Conservation (phyloP, 2,329 filamentous ascomycete genomes). For the Tympanopsis confertula region DNA sequence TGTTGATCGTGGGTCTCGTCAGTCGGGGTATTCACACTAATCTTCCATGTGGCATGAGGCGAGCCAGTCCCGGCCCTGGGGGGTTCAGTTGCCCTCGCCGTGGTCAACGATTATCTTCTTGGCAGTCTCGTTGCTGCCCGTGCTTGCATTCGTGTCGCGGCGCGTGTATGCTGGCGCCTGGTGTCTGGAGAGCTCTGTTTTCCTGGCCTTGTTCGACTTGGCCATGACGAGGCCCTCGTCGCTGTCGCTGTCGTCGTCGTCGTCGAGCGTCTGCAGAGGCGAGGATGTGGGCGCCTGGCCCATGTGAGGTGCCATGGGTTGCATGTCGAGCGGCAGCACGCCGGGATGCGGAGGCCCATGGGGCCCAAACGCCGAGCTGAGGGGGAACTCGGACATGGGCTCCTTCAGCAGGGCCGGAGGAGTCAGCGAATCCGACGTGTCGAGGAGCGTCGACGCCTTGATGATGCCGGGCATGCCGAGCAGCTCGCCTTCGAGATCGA, state of each 20-base stretch:
- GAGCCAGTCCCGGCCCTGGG: too few relatives aligned
- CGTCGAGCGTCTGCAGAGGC: conserved; percentile 21
- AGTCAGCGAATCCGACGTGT: conserved; percentile 41
- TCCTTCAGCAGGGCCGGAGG: conserved; percentile 39
- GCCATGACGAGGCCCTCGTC: conserved; percentile 42
- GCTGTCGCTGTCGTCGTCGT: conserved; percentile 37
- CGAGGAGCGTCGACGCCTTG: conserved; percentile 28
- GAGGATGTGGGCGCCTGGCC: conserved; percentile 4
- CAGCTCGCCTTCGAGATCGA: conserved; percentile 49
- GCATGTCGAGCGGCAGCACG: conserved; percentile 8
- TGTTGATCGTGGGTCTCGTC: too few relatives aligned
- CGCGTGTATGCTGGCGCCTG: conserved; percentile 25
- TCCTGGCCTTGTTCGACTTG: conserved; percentile 32
- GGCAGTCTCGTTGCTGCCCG: conserved; percentile 51
- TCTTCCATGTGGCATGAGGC: too few relatives aligned
- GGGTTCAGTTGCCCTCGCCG: too few relatives aligned
- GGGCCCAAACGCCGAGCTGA: conserved; percentile 22
- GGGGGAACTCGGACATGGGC: conserved; percentile 29
- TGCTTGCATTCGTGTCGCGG: conserved; percentile 48
- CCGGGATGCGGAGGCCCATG: conserved; percentile 8
- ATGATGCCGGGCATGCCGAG: conserved; percentile 35
- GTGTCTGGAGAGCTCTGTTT: conserved; percentile 10
- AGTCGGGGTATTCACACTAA: too few relatives aligned
- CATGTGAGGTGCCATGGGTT: conserved; percentile 4
- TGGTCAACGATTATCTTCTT: conserved; percentile 47